Base-by-base conservation (phyloP, 768 basidiomycete genomes). In the Tulasnella sp. region DNA sequence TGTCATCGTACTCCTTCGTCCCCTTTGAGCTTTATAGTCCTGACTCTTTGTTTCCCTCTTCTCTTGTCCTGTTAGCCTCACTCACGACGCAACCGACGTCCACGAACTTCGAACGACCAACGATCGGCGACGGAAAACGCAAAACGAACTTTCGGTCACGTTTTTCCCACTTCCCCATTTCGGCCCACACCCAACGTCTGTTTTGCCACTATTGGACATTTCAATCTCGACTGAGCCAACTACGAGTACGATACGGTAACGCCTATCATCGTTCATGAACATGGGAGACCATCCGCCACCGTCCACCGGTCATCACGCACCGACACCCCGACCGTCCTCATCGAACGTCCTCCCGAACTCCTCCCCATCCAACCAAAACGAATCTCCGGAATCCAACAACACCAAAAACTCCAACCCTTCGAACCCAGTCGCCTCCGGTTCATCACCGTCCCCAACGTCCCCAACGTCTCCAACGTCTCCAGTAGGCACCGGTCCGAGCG, bases 381-480 rank as follows among this genome's bases (percentile, higher is more conserved):
- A 64, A 14, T 68, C 67, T 19, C 42, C 67, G 1, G 67, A 47
- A 41, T 47, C 35, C 19, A 35, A 71, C 17, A 71, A 71, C 70
- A 63, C 64, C 32, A 35, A 36, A 69, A 44, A 42, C 29, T 39
- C 34, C 11, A 42, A 34, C 35, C n/a, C 32, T 62, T 62, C 69
- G 26, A 26, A 52, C 26, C 47, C 69, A 62, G 34, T 22, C 29
- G 59, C 44, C n/a, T n/a, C n/a, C 37, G 22, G 16, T 9, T 41
- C 35, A 19, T 26, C 19, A 8, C 32, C 40, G 40, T 52, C 69
- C 47, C 39, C 32, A 8, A 44, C 35, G 5, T 59, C 36, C 5
- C 62, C 72, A 26, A 29, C 66, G 22, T 73, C 66, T 22, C 67
- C 72, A 36, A 68, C 72, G 22, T 44, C 65, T 26, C 37, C 72